Percentiles rank a stretch among this genome's conserved stretches.
phyloP scores from a whole-genome alignment of 148 eudicot genomes.

The Salicornia ramosissima region DNA sequence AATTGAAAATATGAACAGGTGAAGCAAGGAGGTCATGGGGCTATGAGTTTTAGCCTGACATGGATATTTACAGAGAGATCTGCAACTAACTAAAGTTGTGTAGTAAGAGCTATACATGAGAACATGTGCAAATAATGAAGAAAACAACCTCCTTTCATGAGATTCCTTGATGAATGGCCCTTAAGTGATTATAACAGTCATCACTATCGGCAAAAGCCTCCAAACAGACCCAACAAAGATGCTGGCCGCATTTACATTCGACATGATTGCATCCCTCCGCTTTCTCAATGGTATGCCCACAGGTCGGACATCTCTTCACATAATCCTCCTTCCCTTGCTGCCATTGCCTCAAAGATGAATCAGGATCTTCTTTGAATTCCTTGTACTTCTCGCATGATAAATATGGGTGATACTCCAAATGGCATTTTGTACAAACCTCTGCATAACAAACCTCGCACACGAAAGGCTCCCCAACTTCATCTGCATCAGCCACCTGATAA shows the following conservation, averaged over 20 bases:
- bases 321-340: slow-evolving; percentile 67
- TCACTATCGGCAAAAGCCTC: slow-evolving; percentile 43
- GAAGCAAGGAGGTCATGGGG: not conserved
- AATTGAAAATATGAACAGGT: not conserved
- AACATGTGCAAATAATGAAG: not conserved
- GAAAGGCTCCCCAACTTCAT: slow-evolving; percentile 40
- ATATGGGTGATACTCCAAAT: slow-evolving; percentile 68
- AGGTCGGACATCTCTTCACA: slow-evolving; percentile 69
- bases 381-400: slow-evolving; percentile 74
- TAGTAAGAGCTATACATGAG: slow-evolving; percentile 1
- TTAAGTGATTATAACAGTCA: slow-evolving; percentile 69
- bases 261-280: slow-evolving; percentile 88
- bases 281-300: slow-evolving; percentile 82
- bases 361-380: slow-evolving; percentile 80
- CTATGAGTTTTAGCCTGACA: not conserved
- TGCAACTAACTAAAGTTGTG: not conserved
- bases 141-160: not conserved
- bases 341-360: slow-evolving; percentile 74
- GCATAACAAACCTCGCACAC: slow-evolving; percentile 76
- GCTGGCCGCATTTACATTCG: slow-evolving; percentile 77
- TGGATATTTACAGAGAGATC: slow-evolving; percentile 10
- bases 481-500: slow-evolving; percentile 44
- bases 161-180: slow-evolving; percentile 51
- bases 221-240: slow-evolving; percentile 92
- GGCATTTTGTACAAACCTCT: slow-evolving; percentile 80